These are phyloP conservation scores for Scutellaria galericulata DNA, from an alignment of 257 asterid genomes.

Conservation along the genomic window DNA sequence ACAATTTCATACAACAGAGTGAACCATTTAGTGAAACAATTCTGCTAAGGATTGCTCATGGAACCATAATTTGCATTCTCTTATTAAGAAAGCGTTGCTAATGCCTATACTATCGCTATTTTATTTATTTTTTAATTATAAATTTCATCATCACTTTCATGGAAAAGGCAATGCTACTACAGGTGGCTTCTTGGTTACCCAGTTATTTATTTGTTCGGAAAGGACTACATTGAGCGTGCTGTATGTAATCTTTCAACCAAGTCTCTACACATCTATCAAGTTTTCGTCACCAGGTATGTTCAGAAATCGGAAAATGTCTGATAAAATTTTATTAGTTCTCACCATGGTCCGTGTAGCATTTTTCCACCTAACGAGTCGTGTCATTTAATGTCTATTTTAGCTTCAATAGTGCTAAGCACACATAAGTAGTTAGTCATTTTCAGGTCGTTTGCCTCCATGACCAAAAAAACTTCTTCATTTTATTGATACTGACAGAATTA, in stretches of 20 bases:
- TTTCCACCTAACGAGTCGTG: not conserved
- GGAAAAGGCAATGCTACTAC: constrained; percentile 26
- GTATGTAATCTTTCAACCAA: constrained; percentile 73
- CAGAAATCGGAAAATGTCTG: not conserved
- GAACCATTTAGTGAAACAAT: not conserved
- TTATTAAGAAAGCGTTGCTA: not conserved
- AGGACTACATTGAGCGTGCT: constrained; percentile 68
- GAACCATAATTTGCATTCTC: not conserved
- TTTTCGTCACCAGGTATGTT: constrained; percentile 63
- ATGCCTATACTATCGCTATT: not conserved
- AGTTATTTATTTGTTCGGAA: constrained; percentile 66
- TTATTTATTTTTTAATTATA: no score
- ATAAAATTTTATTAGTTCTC: constrained; percentile 9
- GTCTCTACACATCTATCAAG: constrained; percentile 70
- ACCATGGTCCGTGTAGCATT: not conserved
- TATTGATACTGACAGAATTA: not conserved
- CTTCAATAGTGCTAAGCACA: constrained; percentile 1
- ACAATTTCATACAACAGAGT: constrained; percentile 8
- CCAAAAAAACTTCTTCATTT: not conserved
- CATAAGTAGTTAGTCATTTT: not conserved
- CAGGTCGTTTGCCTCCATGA: not conserved
- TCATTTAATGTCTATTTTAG: not conserved
- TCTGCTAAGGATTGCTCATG: not conserved
- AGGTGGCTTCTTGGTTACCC: constrained; percentile 97
- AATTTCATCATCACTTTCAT: not conserved